phyloP scores from a whole-genome alignment of 2,329 filamentous ascomycete genomes.

The Emericellopsis atlantica region DNA sequence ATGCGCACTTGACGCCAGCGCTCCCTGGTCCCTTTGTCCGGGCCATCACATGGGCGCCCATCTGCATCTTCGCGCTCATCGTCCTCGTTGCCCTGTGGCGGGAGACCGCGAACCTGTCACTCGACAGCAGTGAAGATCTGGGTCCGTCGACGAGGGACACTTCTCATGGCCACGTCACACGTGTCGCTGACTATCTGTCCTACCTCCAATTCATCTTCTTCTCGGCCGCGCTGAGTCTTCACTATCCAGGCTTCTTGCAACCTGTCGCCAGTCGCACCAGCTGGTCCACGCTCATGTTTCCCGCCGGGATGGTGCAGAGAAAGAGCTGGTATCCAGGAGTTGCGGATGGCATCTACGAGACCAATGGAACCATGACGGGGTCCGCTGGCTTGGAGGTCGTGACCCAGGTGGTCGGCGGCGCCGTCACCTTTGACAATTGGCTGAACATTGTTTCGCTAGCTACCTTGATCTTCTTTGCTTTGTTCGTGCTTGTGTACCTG shows the following conservation, averaged over 20 bases:
- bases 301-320: constrained; percentile 11
- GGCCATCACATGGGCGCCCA: neutral
- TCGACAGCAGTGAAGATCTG: neutral
- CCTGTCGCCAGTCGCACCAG: constrained; percentile 53
- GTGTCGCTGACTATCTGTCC: constrained; percentile 45
- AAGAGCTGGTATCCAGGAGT: constrained; percentile 12
- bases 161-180: neutral
- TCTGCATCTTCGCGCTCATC: neutral
- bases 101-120: neutral
- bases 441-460: constrained; percentile 54
- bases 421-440: constrained; percentile 51
- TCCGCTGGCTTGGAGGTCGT: constrained; percentile 49
- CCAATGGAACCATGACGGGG: constrained; percentile 49
- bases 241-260: constrained; percentile 63
- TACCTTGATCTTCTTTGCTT: constrained; percentile 40
- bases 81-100: neutral
- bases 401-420: constrained; percentile 56
- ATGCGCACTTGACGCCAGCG: neutral
- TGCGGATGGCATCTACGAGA: constrained; percentile 48
- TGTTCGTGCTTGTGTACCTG: constrained; percentile 42
- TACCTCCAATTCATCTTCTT: constrained; percentile 68
- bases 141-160: neutral
- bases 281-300: constrained; percentile 58
- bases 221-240: constrained; percentile 54
- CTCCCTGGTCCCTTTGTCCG: neutral